Evolutionary conservation across 2,329 filamentous ascomycete genomes (phyloP), one percentile per base, ranked within the genome.

Genomic region (Fusarium proliferatum): DNA sequence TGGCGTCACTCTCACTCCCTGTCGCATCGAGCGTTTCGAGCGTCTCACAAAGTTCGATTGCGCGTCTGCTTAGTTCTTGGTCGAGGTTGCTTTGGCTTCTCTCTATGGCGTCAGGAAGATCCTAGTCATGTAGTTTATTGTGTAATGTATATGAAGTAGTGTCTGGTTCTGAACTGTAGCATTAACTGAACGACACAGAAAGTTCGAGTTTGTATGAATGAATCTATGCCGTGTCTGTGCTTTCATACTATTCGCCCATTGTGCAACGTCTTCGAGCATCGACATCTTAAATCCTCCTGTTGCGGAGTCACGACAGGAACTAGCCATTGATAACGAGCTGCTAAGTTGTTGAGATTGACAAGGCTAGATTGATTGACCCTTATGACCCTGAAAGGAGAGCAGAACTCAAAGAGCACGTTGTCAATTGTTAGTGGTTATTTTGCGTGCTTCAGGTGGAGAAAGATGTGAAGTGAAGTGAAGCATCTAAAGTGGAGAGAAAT

Each of bases 1-100:
- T 77, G 74, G 74, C 76, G 74, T 78, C 76, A 78, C 76, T 75
- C 41, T 28, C 66, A 78, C 72, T 74, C 58, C 26, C 66, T 69
- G 64, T 55, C 39, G 64, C 65, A 56, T 58, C 41, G 52, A 62
- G 64, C 67, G 71, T 68, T 73, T 77, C 69, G 56, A 72, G 72
- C 60, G 69, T 73, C 66, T 73, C 64, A 74, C 72, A 63, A 66
- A 66, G 28, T 48, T 38, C 53, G 59, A 69, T 65, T 72, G 67
- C 71, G 67, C 43, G 67, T 64, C 59, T 73, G 51, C 49, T 61
- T 17, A n/a, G 36, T 28, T n/a, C 51, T 55, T 61, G 42, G 45
- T 33, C 21, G 49, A 71, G 26, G 33, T 61, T 30, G 30, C 26
- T 67, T 55, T 60, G 45, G 55, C 45, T 28, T 34, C 61, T 48